Evolutionary conservation across 345 rosid species (phyloP).

Genomic region (thale cress (Arabidopsis thaliana)): TAIR10.1 NC_003076.8:25927501-25928000

Average conservation of each 20-base stretch:
- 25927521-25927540: conserved; percentile 36
- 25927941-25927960: conserved; percentile 11
- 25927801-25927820: neutral
- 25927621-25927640: conserved; percentile 71
- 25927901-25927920: conserved; percentile 64
- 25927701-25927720: conserved; percentile 57
- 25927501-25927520: conserved; percentile 82
- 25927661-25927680: conserved; percentile 77
- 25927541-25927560: conserved; percentile 23
- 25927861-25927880: conserved; percentile 62
- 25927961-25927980: neutral
- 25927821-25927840: neutral
- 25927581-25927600: conserved; percentile 27
- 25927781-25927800: conserved; percentile 10
- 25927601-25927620: conserved; percentile 63
- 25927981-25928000: conserved; percentile 60
- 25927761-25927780: conserved; percentile 12
- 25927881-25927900: conserved; percentile 65
- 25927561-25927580: conserved; percentile 10
- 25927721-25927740: conserved; percentile 97
- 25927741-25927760: conserved; percentile 95
- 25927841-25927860: conserved; percentile 63
- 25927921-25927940: conserved; percentile 84
- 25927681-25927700: conserved; percentile 93
- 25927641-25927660: conserved; percentile 87